Evolutionary conservation across 2,329 filamentous ascomycete species (phyloP).

Genomic region (Trichoderma atrobrunneum): DNA sequence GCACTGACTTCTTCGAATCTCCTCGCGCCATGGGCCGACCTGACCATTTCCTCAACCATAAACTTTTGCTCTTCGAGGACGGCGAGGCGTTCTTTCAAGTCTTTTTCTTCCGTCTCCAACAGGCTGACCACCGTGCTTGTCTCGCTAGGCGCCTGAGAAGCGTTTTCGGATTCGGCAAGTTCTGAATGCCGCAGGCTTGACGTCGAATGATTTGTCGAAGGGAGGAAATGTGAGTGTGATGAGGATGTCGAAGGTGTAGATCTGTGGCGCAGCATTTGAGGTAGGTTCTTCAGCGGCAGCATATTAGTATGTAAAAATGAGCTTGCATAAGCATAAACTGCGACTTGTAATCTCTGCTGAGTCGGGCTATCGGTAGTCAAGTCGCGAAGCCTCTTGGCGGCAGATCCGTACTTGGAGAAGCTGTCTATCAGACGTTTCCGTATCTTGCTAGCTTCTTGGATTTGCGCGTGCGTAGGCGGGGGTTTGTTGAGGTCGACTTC

Average conservation of each 20-base stretch:
- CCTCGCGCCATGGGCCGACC: slow-evolving; percentile 68
- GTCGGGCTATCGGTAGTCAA: slow-evolving; percentile 69
- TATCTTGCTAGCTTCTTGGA: slow-evolving; percentile 82
- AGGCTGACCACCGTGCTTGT: slow-evolving; percentile 53
- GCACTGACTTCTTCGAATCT: slow-evolving; percentile 86
- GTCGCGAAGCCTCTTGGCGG: slow-evolving; percentile 77
- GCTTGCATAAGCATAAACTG: slow-evolving; percentile 78
- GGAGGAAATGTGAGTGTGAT: slow-evolving; percentile 32
- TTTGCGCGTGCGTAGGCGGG: slow-evolving; percentile 60
- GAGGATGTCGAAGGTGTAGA: slow-evolving; percentile 32
- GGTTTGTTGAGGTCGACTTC: slow-evolving; percentile 40
- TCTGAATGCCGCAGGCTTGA: slow-evolving; percentile 48
- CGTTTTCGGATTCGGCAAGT: slow-evolving; percentile 45
- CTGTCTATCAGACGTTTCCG: slow-evolving; percentile 87
- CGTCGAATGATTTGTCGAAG: slow-evolving; percentile 36
- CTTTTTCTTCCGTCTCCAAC: slow-evolving; percentile 79
- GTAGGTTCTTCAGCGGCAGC: slow-evolving; percentile 77
- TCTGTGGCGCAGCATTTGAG: slow-evolving; percentile 57
- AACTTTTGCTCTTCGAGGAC: slow-evolving; percentile 90
- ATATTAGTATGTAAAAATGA: slow-evolving; percentile 86
- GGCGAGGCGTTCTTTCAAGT: slow-evolving; percentile 73
- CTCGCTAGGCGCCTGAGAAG: slow-evolving; percentile 45
- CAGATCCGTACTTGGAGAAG: slow-evolving; percentile 82
- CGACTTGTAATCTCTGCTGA: slow-evolving; percentile 73
- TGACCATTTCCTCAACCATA: slow-evolving; percentile 82